Percentiles rank a stretch among this genome's conserved stretches.
phyloP scores from a whole-genome alignment of 495 filamentous ascomycete species.

The Hypoxylon perforatum region DNA sequence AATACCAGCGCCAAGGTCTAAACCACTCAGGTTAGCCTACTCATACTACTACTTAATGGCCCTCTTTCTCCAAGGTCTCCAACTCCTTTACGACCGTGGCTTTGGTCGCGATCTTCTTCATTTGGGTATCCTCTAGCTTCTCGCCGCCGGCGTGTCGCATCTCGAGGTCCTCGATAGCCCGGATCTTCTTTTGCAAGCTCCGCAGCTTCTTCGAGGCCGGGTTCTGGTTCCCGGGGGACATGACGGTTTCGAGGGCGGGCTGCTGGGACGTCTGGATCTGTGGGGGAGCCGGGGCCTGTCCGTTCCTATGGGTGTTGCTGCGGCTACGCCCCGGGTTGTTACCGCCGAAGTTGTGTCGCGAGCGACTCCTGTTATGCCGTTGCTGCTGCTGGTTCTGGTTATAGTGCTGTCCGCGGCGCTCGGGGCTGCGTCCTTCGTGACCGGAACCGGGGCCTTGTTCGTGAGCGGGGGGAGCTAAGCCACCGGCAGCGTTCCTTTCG shows the following conservation, averaged over 20 bases:
- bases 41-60: slow-evolving; percentile 19
- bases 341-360: slow-evolving; percentile 61
- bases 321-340: slow-evolving; percentile 54
- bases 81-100: slow-evolving; percentile 83
- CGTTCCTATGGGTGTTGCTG: slow-evolving; percentile 57
- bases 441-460: slow-evolving; percentile 51
- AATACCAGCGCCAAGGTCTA: no score
- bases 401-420: slow-evolving; percentile 63
- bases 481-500: slow-evolving; percentile 42
- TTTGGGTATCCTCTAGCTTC: slow-evolving; percentile 96
- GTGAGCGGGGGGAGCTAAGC: slow-evolving; percentile 55
- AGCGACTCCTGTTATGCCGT: slow-evolving; percentile 67
- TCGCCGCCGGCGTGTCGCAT: slow-evolving; percentile 93
- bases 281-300: slow-evolving; percentile 47
- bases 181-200: slow-evolving; percentile 92
- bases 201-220: slow-evolving; percentile 84
- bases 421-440: slow-evolving; percentile 70
- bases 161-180: slow-evolving; percentile 97
- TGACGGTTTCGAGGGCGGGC: slow-evolving; percentile 53
- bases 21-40: no score
- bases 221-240: slow-evolving; percentile 62
- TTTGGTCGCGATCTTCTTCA: slow-evolving; percentile 98
- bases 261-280: slow-evolving; percentile 44
- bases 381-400: slow-evolving; percentile 59
- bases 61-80: slow-evolving; percentile 58